These are phyloP conservation scores for Symbiotaphrina buchneri DNA, from an alignment of 495 filamentous ascomycete genomes.

Conservation along the genomic window DNA sequence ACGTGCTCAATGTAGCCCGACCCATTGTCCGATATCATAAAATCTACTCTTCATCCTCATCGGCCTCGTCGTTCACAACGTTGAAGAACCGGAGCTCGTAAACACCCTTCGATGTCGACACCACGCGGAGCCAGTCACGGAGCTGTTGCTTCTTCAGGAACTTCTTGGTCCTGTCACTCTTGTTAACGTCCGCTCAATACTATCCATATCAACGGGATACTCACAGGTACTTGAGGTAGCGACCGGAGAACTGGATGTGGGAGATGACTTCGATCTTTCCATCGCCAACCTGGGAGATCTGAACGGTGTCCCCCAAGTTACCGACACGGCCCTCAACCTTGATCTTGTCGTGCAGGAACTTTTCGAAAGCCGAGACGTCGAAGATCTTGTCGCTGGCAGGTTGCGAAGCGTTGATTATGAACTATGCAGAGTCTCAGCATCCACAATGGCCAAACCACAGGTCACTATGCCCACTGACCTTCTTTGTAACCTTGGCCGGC, in stretches of 20 bases:
- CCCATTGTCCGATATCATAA: too few species aligned
- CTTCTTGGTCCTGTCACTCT: constrained; percentile 72
- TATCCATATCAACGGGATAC: constrained; percentile 14
- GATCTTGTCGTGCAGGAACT: constrained; percentile 99
- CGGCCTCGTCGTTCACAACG: constrained; percentile 89
- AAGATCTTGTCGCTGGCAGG: constrained; percentile 99
- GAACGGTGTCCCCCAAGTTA: constrained; percentile 86
- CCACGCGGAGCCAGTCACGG: constrained; percentile 97
- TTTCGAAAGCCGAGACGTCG: constrained; percentile 95
- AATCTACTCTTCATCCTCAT: constrained; percentile 92
- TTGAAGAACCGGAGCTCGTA: constrained; percentile 99
- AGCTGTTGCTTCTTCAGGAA: constrained; percentile 99
- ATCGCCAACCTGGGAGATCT: constrained; percentile 74
- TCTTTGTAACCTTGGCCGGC: constrained; percentile 45
- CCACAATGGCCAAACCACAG: constrained; percentile 5
- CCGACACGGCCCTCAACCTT: constrained; percentile 96
- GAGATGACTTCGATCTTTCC: constrained; percentile 96
- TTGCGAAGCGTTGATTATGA: constrained; percentile 96
- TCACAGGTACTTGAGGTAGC: constrained; percentile 98
- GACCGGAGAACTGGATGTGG: constrained; percentile 92
- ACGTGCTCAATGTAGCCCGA: constrained; percentile 2
- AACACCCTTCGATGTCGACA: constrained; percentile 86
- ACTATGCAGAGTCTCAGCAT: constrained; percentile 25
- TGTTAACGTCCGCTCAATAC: constrained; percentile 6
- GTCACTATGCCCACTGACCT: constrained; percentile 19